Evolutionary conservation across 2,329 filamentous ascomycete genomes (phyloP), one percentile per base, ranked within the genome.

Genomic region (Shiraia bambusicola): DNA sequence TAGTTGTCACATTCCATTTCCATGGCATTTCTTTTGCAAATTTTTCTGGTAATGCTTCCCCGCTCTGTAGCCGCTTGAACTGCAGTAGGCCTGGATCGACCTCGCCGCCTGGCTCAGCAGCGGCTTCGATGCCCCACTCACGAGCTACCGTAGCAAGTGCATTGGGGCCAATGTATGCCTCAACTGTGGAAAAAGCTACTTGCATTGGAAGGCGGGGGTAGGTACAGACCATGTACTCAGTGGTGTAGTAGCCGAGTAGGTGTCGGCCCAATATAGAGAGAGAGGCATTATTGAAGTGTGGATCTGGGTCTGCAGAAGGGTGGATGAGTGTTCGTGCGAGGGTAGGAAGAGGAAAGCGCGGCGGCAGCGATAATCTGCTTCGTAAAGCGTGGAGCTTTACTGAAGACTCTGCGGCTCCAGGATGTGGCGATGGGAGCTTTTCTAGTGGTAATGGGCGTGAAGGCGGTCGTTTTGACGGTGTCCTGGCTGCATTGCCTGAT

Each of bases 331-430:
- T 83, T 47, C 92, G 83, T 47, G 88, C 91, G 53, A 98, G 81
- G 4, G 88, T 92, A 73, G 93, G 80, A 46, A 95, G 72, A 26
- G 93, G 92, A 50, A 97, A 79, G 71, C 86, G 87, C 49, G 81
- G 78, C 16, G 91, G 85, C 42, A 98, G 82, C 28, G 83, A 82
- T 48, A 98, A 81, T 69, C 93, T 87, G 58, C 91, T 88, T 70
- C 96, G 91, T 32, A 98, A 82, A 52, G 93, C 91, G 51, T 90
- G 84, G 58, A 98, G 86, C 75, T 96, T 97, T 49, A 90, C 84
- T 33, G 92, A 97, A 53, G 76, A 70, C 46, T 77, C 72, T 30
- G 89, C 86, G 53, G 78, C 77, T 58, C 79, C 73, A 53, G 83
- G 82, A 40, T 80, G 80, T 54, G 89, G 88, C 60, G 88, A 92